These are phyloP conservation scores for Pichia eremophila DNA, from an alignment of 805 yeast species.

Conservation along the genomic window DNA sequence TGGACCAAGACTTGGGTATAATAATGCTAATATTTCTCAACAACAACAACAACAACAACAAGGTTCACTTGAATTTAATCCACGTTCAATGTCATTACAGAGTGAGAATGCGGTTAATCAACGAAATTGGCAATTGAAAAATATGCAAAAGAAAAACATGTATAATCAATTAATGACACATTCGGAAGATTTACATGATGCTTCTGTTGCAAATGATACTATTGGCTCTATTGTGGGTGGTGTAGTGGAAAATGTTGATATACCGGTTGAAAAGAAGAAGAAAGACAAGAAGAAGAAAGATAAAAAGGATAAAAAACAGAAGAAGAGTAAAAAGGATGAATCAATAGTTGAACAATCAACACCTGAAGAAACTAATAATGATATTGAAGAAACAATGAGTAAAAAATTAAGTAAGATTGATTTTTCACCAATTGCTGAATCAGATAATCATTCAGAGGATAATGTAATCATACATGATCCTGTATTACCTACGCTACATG, in stretches of 20 bases:
- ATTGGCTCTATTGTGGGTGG: too few relatives aligned
- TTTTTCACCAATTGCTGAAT: constrained; percentile 1
- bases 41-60: too few relatives aligned
- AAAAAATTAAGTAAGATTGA: constrained; percentile 3
- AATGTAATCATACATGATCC: constrained; percentile 15
- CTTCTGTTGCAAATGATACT: too few relatives aligned
- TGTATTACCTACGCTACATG: neutral
- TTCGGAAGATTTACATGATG: neutral
- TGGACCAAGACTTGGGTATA: too few relatives aligned
- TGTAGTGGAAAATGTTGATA: too few relatives aligned
- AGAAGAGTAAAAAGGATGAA: too few relatives aligned
- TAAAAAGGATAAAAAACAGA: too few relatives aligned
- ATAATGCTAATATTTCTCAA: too few relatives aligned
- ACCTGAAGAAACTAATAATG: too few relatives aligned
- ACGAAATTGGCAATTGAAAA: constrained; percentile 2
- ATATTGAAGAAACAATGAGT: neutral
- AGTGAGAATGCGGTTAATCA: neutral
- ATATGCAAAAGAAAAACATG: constrained; percentile 18
- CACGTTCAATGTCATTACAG: constrained; percentile 13
- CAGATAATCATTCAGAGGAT: constrained; percentile 10
- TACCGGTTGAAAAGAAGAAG: neutral
- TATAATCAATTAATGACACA: constrained; percentile 16
- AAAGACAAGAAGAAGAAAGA: too few relatives aligned
- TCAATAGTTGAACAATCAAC: too few relatives aligned
- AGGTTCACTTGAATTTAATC: neutral